A percentile compares a stretch with the other conserved stretches of the same genome.
Evolutionary conservation across 1,284 basidiomycete genomes (phyloP).

Genomic region (Somion occarium): DNA sequence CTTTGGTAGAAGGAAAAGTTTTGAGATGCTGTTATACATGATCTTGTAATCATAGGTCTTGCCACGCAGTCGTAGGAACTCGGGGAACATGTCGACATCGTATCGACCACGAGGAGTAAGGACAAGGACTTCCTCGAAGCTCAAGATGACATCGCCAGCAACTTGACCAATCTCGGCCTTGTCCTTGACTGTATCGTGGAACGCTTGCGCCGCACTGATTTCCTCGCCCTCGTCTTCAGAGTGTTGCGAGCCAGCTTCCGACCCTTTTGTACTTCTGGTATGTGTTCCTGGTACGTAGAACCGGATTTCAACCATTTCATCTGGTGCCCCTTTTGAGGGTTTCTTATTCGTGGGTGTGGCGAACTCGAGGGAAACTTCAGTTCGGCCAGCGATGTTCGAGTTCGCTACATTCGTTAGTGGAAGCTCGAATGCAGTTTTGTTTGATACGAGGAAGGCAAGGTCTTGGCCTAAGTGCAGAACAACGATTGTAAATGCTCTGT

Average conservation of each 20-base stretch:
- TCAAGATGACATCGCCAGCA: conserved; percentile 88
- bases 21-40: conserved; percentile 84
- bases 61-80: conserved; percentile 90
- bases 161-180: conserved; percentile 95
- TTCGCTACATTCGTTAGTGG: conserved; percentile 89
- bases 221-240: conserved; percentile 71
- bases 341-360: conserved; percentile 52
- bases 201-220: conserved; percentile 89
- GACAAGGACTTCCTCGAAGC: conserved; percentile 96
- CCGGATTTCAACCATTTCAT: conserved; percentile 95
- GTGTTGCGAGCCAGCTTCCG: conserved; percentile 74
- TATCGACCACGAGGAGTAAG: conserved; percentile 95
- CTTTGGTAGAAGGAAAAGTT: conserved; percentile 92
- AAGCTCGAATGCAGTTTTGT: conserved; percentile 89
- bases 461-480: conserved; percentile 65
- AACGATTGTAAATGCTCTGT: not conserved
- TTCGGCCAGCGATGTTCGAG: conserved; percentile 96
- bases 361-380: conserved; percentile 97
- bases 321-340: conserved; percentile 45
- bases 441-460: conserved; percentile 86
- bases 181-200: conserved; percentile 96
- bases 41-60: conserved; percentile 99
- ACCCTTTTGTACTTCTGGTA: conserved; percentile 56
- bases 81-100: conserved; percentile 96
- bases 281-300: conserved; percentile 92